Base-by-base conservation (phyloP, 2,329 filamentous ascomycete species). In the Epichloe coenophiala region DNA sequence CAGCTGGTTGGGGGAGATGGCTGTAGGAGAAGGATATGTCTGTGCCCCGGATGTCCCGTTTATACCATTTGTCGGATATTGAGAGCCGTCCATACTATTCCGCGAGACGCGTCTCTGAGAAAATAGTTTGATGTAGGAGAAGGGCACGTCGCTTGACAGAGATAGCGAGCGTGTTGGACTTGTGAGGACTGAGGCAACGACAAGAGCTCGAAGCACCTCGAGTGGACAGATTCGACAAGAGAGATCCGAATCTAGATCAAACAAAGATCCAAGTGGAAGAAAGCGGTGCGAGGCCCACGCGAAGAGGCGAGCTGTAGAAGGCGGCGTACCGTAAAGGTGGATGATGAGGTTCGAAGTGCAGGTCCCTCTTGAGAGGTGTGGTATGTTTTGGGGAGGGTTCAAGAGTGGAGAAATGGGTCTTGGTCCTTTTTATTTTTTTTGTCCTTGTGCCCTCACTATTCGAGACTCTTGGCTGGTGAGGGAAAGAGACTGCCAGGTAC, bases 51-150 rank as follows among this genome's bases (percentile, higher is more conserved):
- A 70, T 57, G 71, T 71, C 55, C 73, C 70, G 71, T 73, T 75
- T 74, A 77, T 72, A 68, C 69, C 71, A 71, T 77, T 75, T 67
- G 74, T 68, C 66, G 71, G 70, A 61, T 75, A 76, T 59, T 73
- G 71, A 63, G 69, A 68, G 67, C 70, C 71, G 71, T 77, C 74
- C 75, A 78, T 78, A 67, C 68, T 73, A 64, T 61, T 67, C 63
- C 62, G 58, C 58, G 59, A 58, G 60, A 63, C 65, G 67, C 65
- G 63, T 59, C 58, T 59, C 54, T 49, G 48, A 52, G 46, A 53
- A 54, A 17, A 39, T 21, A 40, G 54, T 52, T 52, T 45, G 23
- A 38, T 33, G 19, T 43, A 31, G 40, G 36, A 41, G 36, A 41
- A 45, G 13, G 27, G 21, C 31, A 49, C 47, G 40, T 44, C 40